Evolutionary conservation across 768 basidiomycete genomes (phyloP).

Genomic region (Cubamyces sp.): DNA sequence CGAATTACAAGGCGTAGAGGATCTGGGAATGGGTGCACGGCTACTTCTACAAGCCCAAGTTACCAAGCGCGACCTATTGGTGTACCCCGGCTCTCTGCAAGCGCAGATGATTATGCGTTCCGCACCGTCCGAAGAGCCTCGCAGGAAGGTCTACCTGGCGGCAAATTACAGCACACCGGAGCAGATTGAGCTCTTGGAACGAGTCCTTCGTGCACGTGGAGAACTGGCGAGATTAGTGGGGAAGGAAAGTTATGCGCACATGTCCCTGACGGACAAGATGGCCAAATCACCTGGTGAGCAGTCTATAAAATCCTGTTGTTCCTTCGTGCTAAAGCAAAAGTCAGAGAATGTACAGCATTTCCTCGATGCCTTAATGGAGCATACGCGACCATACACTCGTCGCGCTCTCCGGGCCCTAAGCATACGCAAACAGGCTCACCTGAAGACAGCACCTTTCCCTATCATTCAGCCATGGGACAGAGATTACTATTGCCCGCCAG

Average conservation of each 20-base stretch:
- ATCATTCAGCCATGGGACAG: constrained; percentile 95
- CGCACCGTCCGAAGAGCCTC: constrained; percentile 81
- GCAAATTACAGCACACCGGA: constrained; percentile 74
- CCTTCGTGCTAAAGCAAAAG: too few species aligned
- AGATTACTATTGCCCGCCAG: constrained; percentile 88
- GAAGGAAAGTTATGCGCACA: constrained; percentile 81
- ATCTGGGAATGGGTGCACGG: constrained; percentile 75
- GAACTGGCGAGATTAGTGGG: constrained; percentile 87
- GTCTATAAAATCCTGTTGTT: too few species aligned
- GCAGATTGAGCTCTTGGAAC: constrained; percentile 79
- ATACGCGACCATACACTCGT: constrained; percentile 78
- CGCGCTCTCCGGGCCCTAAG: constrained; percentile 70
- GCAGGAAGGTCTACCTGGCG: constrained; percentile 82
- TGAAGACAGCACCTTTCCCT: constrained; percentile 59
- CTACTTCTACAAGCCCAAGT: constrained; percentile 76
- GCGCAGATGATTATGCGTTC: constrained; percentile 94
- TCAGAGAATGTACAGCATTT: constrained; percentile 87
- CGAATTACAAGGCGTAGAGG: constrained; percentile 74
- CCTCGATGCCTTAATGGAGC: constrained; percentile 76
- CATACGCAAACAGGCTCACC: constrained; percentile 75
- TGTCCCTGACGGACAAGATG: constrained; percentile 95
- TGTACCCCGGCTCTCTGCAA: constrained; percentile 87
- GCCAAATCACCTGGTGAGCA: constrained; percentile 84
- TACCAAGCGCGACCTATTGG: constrained; percentile 72
- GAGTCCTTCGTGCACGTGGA: constrained; percentile 73